Evolutionary conservation across 176 grass and related monocot species (phyloP).

Genomic region (Ensete glaucum): DNA sequence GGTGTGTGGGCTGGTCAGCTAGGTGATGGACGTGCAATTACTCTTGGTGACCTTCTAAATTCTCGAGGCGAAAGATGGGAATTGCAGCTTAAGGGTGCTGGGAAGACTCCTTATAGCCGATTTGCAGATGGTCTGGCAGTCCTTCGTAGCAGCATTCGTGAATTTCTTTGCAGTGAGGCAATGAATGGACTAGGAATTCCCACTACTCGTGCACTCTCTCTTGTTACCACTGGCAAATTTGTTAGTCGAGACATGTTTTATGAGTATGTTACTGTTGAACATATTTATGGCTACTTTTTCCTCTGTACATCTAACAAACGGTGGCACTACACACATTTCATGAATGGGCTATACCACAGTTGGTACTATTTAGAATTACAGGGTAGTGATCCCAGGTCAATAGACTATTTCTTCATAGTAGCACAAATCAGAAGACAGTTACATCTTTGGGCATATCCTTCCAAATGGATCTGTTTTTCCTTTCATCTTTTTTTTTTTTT

Average conservation of each 20-base stretch:
- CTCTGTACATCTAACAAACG: neutral
- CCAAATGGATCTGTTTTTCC: too few species aligned
- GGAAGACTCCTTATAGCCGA: conserved; percentile 89
- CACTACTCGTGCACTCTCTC: conserved; percentile 80
- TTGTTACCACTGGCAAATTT: conserved; percentile 79
- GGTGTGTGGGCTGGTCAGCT: conserved; percentile 91
- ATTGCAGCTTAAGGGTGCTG: conserved; percentile 90
- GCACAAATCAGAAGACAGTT: neutral
- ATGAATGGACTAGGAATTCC: conserved; percentile 92
- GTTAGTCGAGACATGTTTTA: conserved; percentile 97
- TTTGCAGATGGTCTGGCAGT: conserved; percentile 95
- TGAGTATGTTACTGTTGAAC: conserved; percentile 50
- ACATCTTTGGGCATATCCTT: neutral
- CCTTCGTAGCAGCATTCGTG: conserved; percentile 85
- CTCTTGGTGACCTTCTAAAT: conserved; percentile 76
- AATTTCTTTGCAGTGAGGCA: conserved; percentile 94
- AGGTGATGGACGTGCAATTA: conserved; percentile 87
- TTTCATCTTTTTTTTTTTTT: too few species aligned
- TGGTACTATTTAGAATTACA: neutral
- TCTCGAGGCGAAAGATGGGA: conserved; percentile 80
- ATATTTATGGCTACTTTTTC: neutral
- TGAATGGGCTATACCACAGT: neutral
- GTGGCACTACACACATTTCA: neutral
- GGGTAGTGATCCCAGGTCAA: neutral
- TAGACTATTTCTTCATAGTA: neutral